Evolutionary conservation across 176 grass and related monocot species (phyloP).

Genomic region (Saccharum officinarum): DNA sequence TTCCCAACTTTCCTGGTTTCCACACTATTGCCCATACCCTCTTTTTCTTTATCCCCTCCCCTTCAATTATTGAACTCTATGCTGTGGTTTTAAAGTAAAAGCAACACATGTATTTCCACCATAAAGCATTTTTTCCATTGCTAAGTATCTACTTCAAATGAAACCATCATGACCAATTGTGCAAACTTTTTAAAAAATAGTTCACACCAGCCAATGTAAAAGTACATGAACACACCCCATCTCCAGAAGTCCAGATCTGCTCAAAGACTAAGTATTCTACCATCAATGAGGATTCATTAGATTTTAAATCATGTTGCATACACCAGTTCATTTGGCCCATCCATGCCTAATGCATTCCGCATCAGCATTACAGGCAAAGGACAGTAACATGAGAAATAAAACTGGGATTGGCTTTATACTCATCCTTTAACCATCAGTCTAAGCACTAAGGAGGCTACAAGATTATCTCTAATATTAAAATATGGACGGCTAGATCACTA

Average conservation of each 20-base stretch:
- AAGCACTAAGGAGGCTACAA: neutral
- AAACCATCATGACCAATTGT: neutral
- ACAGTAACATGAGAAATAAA: neutral
- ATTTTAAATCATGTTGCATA: neutral
- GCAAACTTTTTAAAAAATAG: neutral
- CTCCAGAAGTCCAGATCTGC: neutral
- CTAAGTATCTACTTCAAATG: neutral
- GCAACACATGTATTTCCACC: neutral
- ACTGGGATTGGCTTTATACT: neutral
- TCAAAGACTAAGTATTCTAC: neutral
- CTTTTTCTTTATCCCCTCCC: neutral
- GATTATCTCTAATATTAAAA: neutral
- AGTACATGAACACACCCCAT: neutral
- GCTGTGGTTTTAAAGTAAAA: conserved; percentile 19
- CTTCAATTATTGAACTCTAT: conserved; percentile 31
- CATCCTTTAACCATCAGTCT: neutral
- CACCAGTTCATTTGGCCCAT: too few relatives aligned
- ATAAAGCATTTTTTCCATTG: neutral
- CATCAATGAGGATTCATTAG: neutral
- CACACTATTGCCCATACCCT: conserved; percentile 16
- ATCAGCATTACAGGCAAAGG: neutral
- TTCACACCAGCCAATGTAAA: neutral
- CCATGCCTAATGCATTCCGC: neutral
- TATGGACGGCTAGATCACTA: neutral
- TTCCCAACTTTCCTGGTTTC: conserved; percentile 18